Conservation (phyloP, 192 early-diverging fungal genomes). For the Podila minutissima region DNA sequence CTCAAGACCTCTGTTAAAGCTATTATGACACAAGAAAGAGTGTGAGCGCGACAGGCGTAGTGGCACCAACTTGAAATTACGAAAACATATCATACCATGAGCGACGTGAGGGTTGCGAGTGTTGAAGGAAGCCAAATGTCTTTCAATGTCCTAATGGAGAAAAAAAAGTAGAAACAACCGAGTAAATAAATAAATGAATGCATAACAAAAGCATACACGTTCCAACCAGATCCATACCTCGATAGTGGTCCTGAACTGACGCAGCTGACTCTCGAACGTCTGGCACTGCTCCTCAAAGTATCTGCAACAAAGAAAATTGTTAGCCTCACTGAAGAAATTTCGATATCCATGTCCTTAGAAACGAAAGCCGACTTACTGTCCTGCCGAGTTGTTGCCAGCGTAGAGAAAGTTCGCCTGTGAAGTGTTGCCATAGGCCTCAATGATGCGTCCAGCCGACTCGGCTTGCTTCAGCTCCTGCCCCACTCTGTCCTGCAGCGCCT, state of each 20-base stretch:
- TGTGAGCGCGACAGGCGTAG: too few species aligned
- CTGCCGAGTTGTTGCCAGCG: constrained; percentile 46
- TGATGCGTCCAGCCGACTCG: constrained; percentile 47
- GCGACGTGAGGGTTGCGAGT: constrained; percentile 30
- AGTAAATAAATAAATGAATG: background rate
- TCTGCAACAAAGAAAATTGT: constrained; percentile 8
- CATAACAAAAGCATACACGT: background rate
- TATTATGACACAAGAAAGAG: background rate
- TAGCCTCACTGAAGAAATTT: background rate
- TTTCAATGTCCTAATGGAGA: constrained; percentile 38
- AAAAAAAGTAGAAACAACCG: background rate
- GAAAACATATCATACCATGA: constrained; percentile 26
- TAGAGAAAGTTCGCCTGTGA: constrained; percentile 46
- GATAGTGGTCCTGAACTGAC: constrained; percentile 38
- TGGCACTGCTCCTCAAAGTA: constrained; percentile 40
- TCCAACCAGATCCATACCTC: constrained; percentile 16
- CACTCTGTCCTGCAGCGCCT: constrained; percentile 35
- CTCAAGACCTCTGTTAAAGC: constrained; percentile 50
- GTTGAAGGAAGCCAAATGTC: constrained; percentile 39
- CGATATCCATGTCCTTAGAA: background rate
- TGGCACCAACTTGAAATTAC: background rate
- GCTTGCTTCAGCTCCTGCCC: constrained; percentile 45
- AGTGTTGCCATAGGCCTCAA: constrained; percentile 44
- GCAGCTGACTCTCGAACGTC: constrained; percentile 34
- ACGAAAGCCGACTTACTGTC: constrained; percentile 20